Evolutionary conservation across 352 stramenopile genomes (phyloP).

Genomic region (Globisporangium nunn): DNA sequence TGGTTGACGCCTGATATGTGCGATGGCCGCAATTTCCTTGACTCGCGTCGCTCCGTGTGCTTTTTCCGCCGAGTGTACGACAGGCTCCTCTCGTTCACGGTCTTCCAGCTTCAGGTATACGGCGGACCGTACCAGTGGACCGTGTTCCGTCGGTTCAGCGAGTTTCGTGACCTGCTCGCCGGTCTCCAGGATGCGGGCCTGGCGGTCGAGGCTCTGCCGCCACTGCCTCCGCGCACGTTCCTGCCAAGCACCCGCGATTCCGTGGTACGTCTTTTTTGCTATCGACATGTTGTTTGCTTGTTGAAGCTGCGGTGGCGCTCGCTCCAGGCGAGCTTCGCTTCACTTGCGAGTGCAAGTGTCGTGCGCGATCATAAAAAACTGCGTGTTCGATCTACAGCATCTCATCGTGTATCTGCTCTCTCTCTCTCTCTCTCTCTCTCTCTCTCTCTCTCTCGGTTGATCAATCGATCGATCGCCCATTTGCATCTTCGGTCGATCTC

Average conservation of each 20-base stretch:
- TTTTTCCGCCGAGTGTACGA: slow-evolving; percentile 24
- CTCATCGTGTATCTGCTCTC: background rate
- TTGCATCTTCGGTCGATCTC: background rate
- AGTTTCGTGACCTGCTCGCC: slow-evolving; percentile 60
- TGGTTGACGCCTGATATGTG: background rate
- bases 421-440: background rate
- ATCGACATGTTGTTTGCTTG: no score
- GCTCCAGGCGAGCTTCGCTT: background rate
- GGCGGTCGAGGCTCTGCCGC: slow-evolving; percentile 45
- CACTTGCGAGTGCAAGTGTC: background rate
- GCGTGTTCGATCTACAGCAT: background rate
- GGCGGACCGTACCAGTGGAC: slow-evolving; percentile 82
- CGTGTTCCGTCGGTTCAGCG: slow-evolving; percentile 79
- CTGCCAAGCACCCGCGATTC: slow-evolving; percentile 58
- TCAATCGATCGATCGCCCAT: background rate
- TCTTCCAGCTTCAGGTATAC: slow-evolving; percentile 81
- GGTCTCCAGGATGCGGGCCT: slow-evolving; percentile 40
- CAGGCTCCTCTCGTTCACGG: slow-evolving; percentile 69
- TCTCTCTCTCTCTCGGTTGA: background rate
- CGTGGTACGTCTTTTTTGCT: slow-evolving; percentile 24
- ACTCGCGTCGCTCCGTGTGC: slow-evolving; percentile 1
- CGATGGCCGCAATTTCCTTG: slow-evolving; percentile 5
- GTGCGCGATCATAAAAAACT: background rate
- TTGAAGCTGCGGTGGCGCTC: background rate
- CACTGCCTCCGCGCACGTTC: slow-evolving; percentile 63